Base-by-base conservation (phyloP, 2,329 filamentous ascomycete species). In the Colletotrichum cereale region DNA sequence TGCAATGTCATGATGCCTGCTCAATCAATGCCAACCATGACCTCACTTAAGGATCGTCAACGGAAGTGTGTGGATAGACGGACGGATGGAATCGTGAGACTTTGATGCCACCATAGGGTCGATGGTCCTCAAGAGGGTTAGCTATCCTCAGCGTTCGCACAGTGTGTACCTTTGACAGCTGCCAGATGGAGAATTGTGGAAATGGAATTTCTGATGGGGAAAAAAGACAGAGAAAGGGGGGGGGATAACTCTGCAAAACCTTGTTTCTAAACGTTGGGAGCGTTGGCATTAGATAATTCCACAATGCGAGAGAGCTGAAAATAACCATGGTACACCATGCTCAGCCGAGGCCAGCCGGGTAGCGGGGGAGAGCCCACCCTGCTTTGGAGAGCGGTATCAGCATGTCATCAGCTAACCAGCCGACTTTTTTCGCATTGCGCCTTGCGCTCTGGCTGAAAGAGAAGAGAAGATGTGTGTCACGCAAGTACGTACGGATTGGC, bases 231-330 rank as follows among this genome's bases (percentile, higher is more conserved):
- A 24, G 8, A 6, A 14, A 5, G n/a, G n/a, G n/a, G n/a, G n/a
- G n/a, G n/a, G n/a, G n/a, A 62, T 24, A 31, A 44, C 8, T 40
- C 58, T 38, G 34, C 47, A 48, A 34, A 53, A 42, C 61, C 26
- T 53, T 42, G 61, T 34, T 42, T 31, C 34, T 3, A 29, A 18
- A 10, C 21, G 29, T 34, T 1, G 8, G 42, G 56, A 42, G 44
- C n/a, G 56, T 61, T 53, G 61, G 24, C 61, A 53, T 63, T 53
- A 63, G 61, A 63, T 63, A 63, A 63, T 63, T 29, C 26, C 24
- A 31, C 11, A 31, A 63, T 42, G 34, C 36, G 47, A 26, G 21
- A 2, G 24, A 31, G 3, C 38, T 7, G 36, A 21, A 12, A 10
- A 12, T 4, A 3, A 7, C 31, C 14, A 8, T 29, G 31, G n/a